Evolutionary conservation across 1,284 basidiomycete genomes (phyloP), one percentile per base, ranked within the genome.

Genomic region (Xanthoconium separans): DNA sequence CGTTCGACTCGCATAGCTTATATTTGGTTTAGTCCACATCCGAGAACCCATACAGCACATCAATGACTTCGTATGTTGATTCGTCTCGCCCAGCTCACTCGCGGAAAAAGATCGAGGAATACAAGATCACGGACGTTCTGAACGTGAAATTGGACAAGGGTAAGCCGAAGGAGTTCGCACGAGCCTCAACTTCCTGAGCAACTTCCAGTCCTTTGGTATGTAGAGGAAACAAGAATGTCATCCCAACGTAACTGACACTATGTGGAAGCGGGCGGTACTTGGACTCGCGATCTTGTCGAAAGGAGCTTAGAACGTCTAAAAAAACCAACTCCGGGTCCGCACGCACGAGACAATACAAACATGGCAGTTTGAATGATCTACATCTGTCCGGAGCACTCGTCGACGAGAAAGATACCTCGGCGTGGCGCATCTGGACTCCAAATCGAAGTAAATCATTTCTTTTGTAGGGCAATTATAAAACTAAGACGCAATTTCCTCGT

Each of bases 181-280:
- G 1, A 57, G 63, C 44, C 20, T 67, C 15, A 54, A 67, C 27
- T 61, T 53, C 20, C 48, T 65, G 47, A 47, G 61, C 6, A 69
- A 67, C 43, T 54, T 65, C 40, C 55, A 45, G 4, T 46, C 58
- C 8, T 56, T 55, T 44, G 54, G 64, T 68, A 43, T 7, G 60
- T 33, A 2, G 40, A 15, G 0, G 9, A 12, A 43, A 44, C 24
- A 18, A 30, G 18, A 1, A 22, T 13, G n/a, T 18, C 6, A 9
- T 11, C 12, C 16, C 9, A 18, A 18, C 3, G 1, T 34, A 10
- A 24, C 50, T 53, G 27, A 54, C 18, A 4, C 12, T 22, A 4
- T 1, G 4, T 37, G 66, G 64, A 54, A 15, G 2, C 31, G 34
- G 2, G 50, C 3, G 52, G 36, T 37, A 16, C 36, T 18, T 12